phyloP scores from a whole-genome alignment of 2,329 filamentous ascomycete genomes.

The Venturia nashicola region DNA sequence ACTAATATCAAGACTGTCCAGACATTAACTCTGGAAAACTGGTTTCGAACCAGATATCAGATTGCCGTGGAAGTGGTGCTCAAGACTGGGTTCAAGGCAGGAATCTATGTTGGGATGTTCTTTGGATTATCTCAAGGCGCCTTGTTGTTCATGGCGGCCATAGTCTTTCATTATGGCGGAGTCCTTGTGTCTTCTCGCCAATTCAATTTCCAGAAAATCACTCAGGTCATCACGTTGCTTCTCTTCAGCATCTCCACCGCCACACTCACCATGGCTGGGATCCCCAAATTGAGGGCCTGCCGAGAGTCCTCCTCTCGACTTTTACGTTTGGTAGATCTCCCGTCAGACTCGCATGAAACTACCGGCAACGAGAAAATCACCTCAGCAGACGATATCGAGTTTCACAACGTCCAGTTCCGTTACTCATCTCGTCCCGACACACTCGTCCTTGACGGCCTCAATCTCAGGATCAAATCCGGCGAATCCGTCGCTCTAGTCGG shows the following conservation, averaged over 20 bases:
- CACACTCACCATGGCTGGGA: slow-evolving; percentile 54
- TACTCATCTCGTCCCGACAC: slow-evolving; percentile 50
- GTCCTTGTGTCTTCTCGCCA: slow-evolving; percentile 43
- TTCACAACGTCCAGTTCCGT: slow-evolving; percentile 54
- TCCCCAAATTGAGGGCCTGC: slow-evolving; percentile 70
- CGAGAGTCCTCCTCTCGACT: slow-evolving; percentile 61
- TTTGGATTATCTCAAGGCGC: slow-evolving; percentile 69
- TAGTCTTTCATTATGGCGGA: slow-evolving; percentile 76
- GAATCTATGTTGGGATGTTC: slow-evolving; percentile 53
- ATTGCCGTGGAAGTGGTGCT: slow-evolving; percentile 41
- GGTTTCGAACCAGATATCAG: slow-evolving; percentile 55
- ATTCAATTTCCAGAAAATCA: slow-evolving; percentile 43
- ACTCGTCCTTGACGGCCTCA: slow-evolving; percentile 50
- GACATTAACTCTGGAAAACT: slow-evolving; percentile 57
- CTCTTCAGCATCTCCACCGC: slow-evolving; percentile 72
- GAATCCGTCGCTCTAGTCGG: slow-evolving; percentile 71
- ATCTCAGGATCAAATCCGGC: slow-evolving; percentile 49
- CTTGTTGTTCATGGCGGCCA: slow-evolving; percentile 58
- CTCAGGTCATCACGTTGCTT: slow-evolving; percentile 69
- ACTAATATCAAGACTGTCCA: slow-evolving; percentile 68
- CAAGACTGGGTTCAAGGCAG: slow-evolving; percentile 51
- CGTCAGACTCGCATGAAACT: slow-evolving; percentile 46
- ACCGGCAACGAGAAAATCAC: slow-evolving; percentile 33
- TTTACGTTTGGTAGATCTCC: slow-evolving; percentile 54
- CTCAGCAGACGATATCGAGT: slow-evolving; percentile 40